Percentiles rank a stretch among this genome's conserved stretches.
These are phyloP conservation scores for Kodamaea kaohsiungensis DNA, from an alignment of 805 yeast genomes.

Conservation along the genomic window DNA sequence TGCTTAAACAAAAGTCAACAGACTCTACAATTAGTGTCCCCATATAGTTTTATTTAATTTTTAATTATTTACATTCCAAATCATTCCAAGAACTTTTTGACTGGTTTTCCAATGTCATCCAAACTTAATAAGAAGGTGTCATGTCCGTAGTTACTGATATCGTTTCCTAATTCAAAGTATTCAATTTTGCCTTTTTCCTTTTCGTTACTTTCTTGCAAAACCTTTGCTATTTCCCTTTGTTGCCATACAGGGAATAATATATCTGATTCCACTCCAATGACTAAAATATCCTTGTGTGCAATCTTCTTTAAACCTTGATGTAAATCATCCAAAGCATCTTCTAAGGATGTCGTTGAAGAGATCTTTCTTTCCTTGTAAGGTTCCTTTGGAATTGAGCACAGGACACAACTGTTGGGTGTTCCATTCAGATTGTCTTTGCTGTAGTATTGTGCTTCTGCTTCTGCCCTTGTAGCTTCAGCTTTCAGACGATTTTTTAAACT, in stretches of 20 bases:
- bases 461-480: slow-evolving; percentile 44
- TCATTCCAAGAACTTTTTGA: slow-evolving; percentile 57
- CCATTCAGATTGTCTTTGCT: not conserved
- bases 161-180: slow-evolving; percentile 75
- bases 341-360: slow-evolving; percentile 47
- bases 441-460: slow-evolving; percentile 21
- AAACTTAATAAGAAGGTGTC: slow-evolving; percentile 84
- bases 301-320: slow-evolving; percentile 63
- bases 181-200: slow-evolving; percentile 32
- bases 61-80: slow-evolving; percentile 2
- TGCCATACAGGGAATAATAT: slow-evolving; percentile 94
- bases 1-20: slow-evolving; percentile 23
- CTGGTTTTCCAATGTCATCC: slow-evolving; percentile 78
- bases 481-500: slow-evolving; percentile 49
- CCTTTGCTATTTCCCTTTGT: slow-evolving; percentile 75
- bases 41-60: not conserved
- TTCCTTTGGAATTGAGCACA: slow-evolving; percentile 42
- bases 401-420: not conserved
- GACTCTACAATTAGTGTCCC: too few species aligned
- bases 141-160: slow-evolving; percentile 83
- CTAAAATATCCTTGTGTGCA: slow-evolving; percentile 64
- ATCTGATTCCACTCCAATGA: slow-evolving; percentile 92
- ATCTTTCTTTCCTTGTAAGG: slow-evolving; percentile 58
- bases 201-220: slow-evolving; percentile 41
- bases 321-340: slow-evolving; percentile 63